Base-by-base conservation (phyloP, 2,329 filamentous ascomycete species). In the Endothia cerciana region DNA sequence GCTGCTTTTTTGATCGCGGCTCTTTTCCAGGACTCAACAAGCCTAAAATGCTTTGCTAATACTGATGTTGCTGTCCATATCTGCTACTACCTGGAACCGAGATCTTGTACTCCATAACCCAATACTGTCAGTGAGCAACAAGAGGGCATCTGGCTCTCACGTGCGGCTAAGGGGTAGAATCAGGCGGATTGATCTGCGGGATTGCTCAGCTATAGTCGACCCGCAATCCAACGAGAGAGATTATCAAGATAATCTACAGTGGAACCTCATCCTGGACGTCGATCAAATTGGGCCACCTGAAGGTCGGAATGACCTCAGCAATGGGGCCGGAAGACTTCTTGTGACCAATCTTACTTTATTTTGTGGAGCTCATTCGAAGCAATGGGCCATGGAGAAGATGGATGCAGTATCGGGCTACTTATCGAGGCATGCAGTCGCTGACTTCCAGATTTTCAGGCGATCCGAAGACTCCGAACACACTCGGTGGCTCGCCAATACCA, bases 181-280 rank as follows among this genome's bases (percentile, higher is more conserved):
- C 7, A 22, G 47, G 22, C 2, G 11, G 4, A 28, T 28, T 5
- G 47, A 51, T 25, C 25, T 51, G 6, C 47, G 28, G 28, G 15
- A 51, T 51, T 15, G 8, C 28, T 30, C 22, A 30, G 10, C 22
- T 1, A 19, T 49, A 51, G 22, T 6, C 22, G 25, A 6, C 22
- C 47, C 22, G 7, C n/a, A 22, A 49, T 25, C 2, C 6, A 49
- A 49, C 7, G 45, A 8, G 45, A 49, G 22, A 15, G 47, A 51
- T 51, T 51, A 51, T 51, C 47, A 30, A 51, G 47, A 51, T 51
- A 30, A 51, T 51, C 47, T 51, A 30, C 13, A 30, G 22, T 51
- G 13, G 47, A 51, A 8, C 22, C 2, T 6, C 11, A 30, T 51
- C 4, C 47, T 51, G 15, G 4, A 30, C 8, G 47, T 30, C 4